These are phyloP conservation scores for Saccharomyces eubayanus DNA, from an alignment of 805 yeast genomes.

Conservation along the genomic window DNA sequence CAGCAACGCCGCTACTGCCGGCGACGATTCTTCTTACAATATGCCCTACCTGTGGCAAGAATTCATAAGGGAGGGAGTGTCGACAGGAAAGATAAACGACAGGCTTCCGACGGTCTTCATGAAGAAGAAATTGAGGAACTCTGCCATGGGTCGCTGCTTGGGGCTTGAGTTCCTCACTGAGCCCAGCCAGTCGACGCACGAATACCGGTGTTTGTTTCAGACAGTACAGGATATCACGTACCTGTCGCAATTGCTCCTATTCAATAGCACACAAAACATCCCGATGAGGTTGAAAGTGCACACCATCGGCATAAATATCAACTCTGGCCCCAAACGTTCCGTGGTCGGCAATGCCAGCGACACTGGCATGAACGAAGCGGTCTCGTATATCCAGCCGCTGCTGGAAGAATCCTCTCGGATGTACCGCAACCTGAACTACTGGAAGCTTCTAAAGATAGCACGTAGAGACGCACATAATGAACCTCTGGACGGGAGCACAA, in stretches of 20 bases:
- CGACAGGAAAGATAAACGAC: not conserved
- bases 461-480: conserved; percentile 1
- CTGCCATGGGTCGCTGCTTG: not conserved
- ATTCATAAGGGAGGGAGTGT: not conserved
- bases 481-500: not conserved
- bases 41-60: not conserved
- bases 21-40: not conserved
- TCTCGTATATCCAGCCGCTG: conserved; percentile 15
- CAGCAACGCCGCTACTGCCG: not conserved
- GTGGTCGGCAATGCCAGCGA: not conserved
- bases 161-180: not conserved
- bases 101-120: not conserved
- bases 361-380: conserved; percentile 1
- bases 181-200: not conserved
- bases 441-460: conserved; percentile 22
- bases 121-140: not conserved
- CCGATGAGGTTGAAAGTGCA: conserved; percentile 4
- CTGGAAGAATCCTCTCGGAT: conserved; percentile 18
- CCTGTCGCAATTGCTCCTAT: conserved; percentile 1
- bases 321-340: not conserved
- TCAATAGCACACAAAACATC: conserved; percentile 2
- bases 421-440: conserved; percentile 21
- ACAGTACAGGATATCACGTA: not conserved
- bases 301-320: conserved; percentile 6
- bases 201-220: conserved; percentile 7